These are phyloP conservation scores for Novymonas esmeraldas DNA, from an alignment of 208 protist species.

Conservation along the genomic window DNA sequence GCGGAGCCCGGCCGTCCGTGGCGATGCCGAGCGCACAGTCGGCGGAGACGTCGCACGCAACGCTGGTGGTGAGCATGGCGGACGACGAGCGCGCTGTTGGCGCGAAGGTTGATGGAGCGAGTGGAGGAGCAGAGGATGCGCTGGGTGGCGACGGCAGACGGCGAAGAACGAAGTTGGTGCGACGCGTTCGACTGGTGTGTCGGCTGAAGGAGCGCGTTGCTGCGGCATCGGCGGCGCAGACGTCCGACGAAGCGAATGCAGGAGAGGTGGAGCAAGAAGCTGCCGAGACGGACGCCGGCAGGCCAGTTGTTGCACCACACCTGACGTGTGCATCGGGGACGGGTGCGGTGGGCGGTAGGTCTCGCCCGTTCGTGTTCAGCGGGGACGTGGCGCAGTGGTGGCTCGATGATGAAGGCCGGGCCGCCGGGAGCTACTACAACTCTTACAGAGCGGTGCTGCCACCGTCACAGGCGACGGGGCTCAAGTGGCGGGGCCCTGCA, in stretches of 20 bases:
- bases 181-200: too few species aligned
- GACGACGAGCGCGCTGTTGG: constrained; percentile 8
- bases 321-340: background rate
- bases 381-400: constrained; percentile 26
- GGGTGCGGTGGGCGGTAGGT: background rate
- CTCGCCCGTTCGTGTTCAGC: constrained; percentile 8
- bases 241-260: too few species aligned
- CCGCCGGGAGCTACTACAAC: constrained; percentile 12
- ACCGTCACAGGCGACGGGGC: background rate
- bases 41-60: background rate
- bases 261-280: too few species aligned
- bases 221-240: too few species aligned
- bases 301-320: background rate
- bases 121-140: background rate
- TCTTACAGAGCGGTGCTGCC: constrained; percentile 1
- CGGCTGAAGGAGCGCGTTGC: too few species aligned
- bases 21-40: background rate
- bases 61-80: constrained; percentile 6
- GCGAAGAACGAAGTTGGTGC: background rate
- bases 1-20: too few species aligned
- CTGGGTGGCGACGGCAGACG: background rate
- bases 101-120: background rate
- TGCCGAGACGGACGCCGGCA: background rate
- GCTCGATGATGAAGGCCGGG: constrained; percentile 13
- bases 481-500: constrained; percentile 20